Evolutionary conservation across 495 filamentous ascomycete genomes (phyloP), one percentile per base, ranked within the genome.

Genomic region (Neurospora pannonica): DNA sequence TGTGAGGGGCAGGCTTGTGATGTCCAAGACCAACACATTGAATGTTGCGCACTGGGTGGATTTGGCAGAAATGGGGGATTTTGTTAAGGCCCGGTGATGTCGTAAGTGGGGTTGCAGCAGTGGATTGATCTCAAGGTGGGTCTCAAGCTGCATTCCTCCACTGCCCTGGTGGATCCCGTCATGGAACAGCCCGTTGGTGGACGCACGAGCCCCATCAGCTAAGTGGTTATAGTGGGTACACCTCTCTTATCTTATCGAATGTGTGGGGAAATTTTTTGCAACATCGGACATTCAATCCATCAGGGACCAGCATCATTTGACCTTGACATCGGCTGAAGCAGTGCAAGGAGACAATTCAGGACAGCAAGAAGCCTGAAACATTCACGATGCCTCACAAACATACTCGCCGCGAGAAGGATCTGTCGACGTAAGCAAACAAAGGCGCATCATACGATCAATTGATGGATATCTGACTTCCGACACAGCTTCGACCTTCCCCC

Each of bases 371-470:
- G 28, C 71, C 38, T 28, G 11, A 31, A 7, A 46, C 31, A 54
- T 34, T 42, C 74, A 79, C 74, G 48, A 96, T 96, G 93, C 93
- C 93, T 84, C 92, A 95, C 86, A 96, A 95, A 82, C 93, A 96
- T 80, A 94, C 91, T 70, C 87, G 85, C 79, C 88, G 80, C 79
- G 80, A 89, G 74, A 87, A 88, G 72, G 86, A 84, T 72, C 76
- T 79, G 42, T 83, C 85, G 37, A 84, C 82, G 83, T 84, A 75
- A 71, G 81, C 4, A 76, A 71, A 38, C 42, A 42, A 40, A 28
- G 17, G 17, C 40, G 48, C 69, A 37, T 19, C 0, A 15, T 24
- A 67, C 48, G 28, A 17, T 67, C 54, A 17, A 67, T 67, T 72
- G 34, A 71, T 70, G 43, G 24, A n/a, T 67, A 24, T 70, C 77